Conservation (phyloP, 2,329 filamentous ascomycete species). For the Clathrospora elynae region DNA sequence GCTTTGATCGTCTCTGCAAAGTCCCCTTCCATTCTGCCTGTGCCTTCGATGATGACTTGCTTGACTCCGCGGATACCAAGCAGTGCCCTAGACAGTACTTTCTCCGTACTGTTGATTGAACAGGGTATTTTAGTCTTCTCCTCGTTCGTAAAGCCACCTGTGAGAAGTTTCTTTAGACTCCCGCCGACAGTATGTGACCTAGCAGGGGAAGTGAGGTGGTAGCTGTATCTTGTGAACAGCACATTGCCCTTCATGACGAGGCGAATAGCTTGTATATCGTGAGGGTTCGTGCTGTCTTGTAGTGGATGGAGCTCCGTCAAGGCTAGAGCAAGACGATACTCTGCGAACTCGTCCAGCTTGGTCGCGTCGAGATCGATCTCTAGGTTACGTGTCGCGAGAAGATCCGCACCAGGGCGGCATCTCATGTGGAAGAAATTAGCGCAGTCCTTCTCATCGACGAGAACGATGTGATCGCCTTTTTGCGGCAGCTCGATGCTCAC, state of each 20-base stretch:
- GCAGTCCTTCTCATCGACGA: not conserved
- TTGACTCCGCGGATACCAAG: conserved; percentile 23
- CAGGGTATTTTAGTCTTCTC: conserved; percentile 12
- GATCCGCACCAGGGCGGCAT: not conserved
- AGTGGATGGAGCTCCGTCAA: not conserved
- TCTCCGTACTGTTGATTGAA: conserved; percentile 17
- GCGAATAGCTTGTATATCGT: not conserved
- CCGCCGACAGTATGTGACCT: not conserved
- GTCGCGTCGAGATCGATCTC: not conserved
- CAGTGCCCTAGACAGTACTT: conserved; percentile 19
- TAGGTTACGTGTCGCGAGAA: not conserved
- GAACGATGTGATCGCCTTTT: not conserved
- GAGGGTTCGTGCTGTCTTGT: not conserved
- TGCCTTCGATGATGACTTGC: conserved; percentile 6
- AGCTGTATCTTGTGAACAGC: conserved; percentile 1
- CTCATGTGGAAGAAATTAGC: not conserved
- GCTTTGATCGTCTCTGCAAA: conserved; percentile 1
- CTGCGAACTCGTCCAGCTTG: not conserved
- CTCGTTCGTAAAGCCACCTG: not conserved
- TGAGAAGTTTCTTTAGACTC: not conserved
- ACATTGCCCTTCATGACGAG: not conserved
- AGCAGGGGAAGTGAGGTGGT: not conserved
- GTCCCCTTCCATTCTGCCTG: not conserved
- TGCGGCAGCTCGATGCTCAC: no score
- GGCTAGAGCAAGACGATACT: not conserved